Percentiles rank a stretch among this genome's conserved stretches.
Evolutionary conservation across 1,284 basidiomycete genomes (phyloP).

Genomic region (Crucibulum parvulum): DNA sequence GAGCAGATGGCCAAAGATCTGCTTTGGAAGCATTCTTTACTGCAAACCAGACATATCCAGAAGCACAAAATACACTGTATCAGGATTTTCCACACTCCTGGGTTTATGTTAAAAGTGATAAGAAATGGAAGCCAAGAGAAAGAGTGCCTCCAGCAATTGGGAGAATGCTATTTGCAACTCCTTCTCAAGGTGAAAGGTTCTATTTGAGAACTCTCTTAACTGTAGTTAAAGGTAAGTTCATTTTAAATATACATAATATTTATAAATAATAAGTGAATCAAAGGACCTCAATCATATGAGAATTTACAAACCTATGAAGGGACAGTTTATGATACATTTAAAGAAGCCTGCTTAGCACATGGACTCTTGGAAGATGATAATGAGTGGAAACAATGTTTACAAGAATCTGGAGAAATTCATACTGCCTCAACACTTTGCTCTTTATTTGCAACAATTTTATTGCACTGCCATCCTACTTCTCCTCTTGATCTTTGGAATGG

Average conservation of each 20-base stretch:
- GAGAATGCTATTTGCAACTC: conserved; percentile 35
- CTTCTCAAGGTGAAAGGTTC: conserved; percentile 37
- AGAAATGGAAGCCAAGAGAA: conserved; percentile 28
- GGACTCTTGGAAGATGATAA: conserved; percentile 49
- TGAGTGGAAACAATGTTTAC: conserved; percentile 45
- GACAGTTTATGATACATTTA: conserved; percentile 23
- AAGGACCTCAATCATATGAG: conserved; percentile 31
- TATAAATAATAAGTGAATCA: background rate
- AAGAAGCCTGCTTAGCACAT: conserved; percentile 40
- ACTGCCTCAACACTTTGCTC: conserved; percentile 37
- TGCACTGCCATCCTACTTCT: conserved; percentile 30
- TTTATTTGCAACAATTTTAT: conserved; percentile 45
- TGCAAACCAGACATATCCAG: conserved; percentile 33
- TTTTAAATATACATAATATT: background rate
- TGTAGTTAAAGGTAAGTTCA: conserved; percentile 26
- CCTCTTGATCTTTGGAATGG: conserved; percentile 40
- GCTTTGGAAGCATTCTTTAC: conserved; percentile 45
- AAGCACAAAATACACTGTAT: conserved; percentile 33
- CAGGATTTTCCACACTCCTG: conserved; percentile 44
- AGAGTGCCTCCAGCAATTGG: conserved; percentile 29
- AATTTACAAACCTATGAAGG: conserved; percentile 32
- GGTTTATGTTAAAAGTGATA: conserved; percentile 11
- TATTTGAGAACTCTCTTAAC: conserved; percentile 42
- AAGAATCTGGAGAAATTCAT: conserved; percentile 44
- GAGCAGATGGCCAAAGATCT: conserved; percentile 18